Percentiles rank a stretch among this genome's conserved stretches.
Conservation (phyloP, 164 flowering plant genomes). For the Vitis cinerea region DNA sequence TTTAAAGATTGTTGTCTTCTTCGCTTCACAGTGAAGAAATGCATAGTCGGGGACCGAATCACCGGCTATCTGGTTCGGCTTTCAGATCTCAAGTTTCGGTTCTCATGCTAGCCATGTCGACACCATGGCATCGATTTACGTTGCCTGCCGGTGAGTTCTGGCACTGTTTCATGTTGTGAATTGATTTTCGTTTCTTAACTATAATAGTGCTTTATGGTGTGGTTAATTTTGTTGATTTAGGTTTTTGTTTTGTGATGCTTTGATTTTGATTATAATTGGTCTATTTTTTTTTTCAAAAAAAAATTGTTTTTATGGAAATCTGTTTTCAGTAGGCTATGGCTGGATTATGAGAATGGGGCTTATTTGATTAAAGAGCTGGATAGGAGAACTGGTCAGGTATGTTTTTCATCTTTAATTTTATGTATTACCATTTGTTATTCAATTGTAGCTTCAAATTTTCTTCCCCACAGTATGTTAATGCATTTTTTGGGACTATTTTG, state of each 20-base stretch:
- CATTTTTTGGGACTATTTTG: too few relatives aligned
- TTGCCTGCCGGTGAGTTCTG: constrained; percentile 70
- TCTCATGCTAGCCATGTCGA: constrained; percentile 21
- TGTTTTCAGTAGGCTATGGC: constrained; percentile 59
- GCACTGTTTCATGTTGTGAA: not conserved
- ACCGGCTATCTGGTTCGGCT: too few relatives aligned
- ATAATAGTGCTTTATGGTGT: too few relatives aligned
- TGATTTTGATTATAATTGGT: not conserved
- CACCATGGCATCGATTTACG: constrained; percentile 74
- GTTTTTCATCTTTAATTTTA: not conserved
- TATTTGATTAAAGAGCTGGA: constrained; percentile 84
- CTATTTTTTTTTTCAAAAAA: not conserved
- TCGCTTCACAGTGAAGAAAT: too few relatives aligned
- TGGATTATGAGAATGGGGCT: constrained; percentile 81
- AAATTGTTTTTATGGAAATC: not conserved
- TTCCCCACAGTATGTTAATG: too few relatives aligned
- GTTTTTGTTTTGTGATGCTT: not conserved
- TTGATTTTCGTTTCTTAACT: not conserved
- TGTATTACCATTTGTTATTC: too few relatives aligned
- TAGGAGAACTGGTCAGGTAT: constrained; percentile 68
- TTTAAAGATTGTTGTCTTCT: too few relatives aligned
- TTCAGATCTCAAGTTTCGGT: too few relatives aligned
- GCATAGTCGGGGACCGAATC: too few relatives aligned
- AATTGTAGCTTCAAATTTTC: too few relatives aligned
- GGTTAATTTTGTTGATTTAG: too few relatives aligned